Percentiles rank a stretch among this genome's conserved stretches.
phyloP scores from a whole-genome alignment of 2,329 filamentous ascomycete genomes.

The Coniochaeta ligniaria region DNA sequence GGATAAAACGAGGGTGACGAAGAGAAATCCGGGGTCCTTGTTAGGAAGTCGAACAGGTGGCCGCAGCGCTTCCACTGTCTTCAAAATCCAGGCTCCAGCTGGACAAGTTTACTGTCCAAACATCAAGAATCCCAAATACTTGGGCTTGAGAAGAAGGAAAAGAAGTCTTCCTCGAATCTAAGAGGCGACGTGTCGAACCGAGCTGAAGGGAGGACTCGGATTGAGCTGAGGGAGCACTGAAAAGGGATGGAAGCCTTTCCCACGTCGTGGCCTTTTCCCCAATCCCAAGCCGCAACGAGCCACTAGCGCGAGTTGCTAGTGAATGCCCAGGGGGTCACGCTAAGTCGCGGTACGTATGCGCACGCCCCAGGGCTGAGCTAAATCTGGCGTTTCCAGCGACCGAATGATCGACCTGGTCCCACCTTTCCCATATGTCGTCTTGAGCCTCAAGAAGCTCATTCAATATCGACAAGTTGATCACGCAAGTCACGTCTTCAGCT shows the following conservation, averaged over 20 bases:
- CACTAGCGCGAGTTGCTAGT: background rate
- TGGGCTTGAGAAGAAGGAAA: no score
- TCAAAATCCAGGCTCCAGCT: background rate
- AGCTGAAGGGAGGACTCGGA: background rate
- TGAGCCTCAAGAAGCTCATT: background rate
- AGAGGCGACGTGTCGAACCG: background rate
- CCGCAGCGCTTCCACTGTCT: background rate
- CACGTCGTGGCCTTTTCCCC: slow-evolving; percentile 3
- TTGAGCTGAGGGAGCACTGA: background rate
- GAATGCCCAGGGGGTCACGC: background rate
- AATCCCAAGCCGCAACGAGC: background rate
- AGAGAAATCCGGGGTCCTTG: slow-evolving; percentile 1
- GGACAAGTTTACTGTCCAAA: background rate
- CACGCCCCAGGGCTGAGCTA: background rate
- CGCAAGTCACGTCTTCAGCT: no score
- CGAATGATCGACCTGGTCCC: background rate
- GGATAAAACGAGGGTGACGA: slow-evolving; percentile 3
- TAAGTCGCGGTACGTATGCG: background rate
- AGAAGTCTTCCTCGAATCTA: background rate
- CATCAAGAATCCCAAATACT: background rate
- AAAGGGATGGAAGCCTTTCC: slow-evolving; percentile 2
- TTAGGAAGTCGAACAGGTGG: background rate
- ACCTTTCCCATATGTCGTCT: background rate
- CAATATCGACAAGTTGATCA: no score
- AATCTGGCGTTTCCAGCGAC: background rate